Evolutionary conservation across 1,284 basidiomycete genomes (phyloP).

Genomic region (Sporisorium graminicola): DNA sequence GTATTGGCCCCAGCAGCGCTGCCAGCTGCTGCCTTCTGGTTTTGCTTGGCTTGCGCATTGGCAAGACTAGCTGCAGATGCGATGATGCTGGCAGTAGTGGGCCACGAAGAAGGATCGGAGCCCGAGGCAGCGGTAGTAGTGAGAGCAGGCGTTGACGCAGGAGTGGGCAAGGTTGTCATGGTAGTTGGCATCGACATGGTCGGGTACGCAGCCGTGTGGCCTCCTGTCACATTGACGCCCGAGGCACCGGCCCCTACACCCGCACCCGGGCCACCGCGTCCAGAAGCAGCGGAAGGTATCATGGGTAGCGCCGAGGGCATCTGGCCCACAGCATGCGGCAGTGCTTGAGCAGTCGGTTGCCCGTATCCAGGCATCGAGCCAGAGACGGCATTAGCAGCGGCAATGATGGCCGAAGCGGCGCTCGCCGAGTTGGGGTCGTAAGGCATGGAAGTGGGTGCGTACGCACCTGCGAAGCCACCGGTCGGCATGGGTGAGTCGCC

Average conservation of each 20-base stretch:
- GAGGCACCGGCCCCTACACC: background rate
- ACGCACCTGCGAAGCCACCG: slow-evolving; percentile 12
- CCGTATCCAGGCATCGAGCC: slow-evolving; percentile 41
- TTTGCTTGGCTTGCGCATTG: slow-evolving; percentile 38
- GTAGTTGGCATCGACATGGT: slow-evolving; percentile 13
- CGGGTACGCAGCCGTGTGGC: slow-evolving; percentile 4
- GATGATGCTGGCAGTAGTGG: slow-evolving; percentile 49
- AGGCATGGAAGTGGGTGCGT: slow-evolving; percentile 7
- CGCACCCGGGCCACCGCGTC: slow-evolving; percentile 2
- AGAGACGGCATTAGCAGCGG: slow-evolving; percentile 45
- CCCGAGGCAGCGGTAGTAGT: slow-evolving; percentile 15
- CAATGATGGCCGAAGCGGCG: slow-evolving; percentile 45
- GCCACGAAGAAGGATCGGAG: slow-evolving; percentile 32
- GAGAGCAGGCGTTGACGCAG: slow-evolving; percentile 9
- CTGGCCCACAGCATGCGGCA: slow-evolving; percentile 34
- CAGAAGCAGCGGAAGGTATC: slow-evolving; percentile 31
- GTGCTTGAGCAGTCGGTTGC: slow-evolving; percentile 4
- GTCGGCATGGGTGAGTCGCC: slow-evolving; percentile 9
- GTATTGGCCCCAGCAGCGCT: slow-evolving; percentile 5
- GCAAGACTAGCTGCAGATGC: slow-evolving; percentile 47
- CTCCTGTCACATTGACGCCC: background rate
- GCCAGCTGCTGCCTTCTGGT: slow-evolving; percentile 12
- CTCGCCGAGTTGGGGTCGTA: slow-evolving; percentile 35
- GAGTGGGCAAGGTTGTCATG: slow-evolving; percentile 15
- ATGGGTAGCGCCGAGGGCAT: slow-evolving; percentile 31